phyloP scores from a whole-genome alignment of 768 basidiomycete species.

The Lactarius akahatsu region DNA sequence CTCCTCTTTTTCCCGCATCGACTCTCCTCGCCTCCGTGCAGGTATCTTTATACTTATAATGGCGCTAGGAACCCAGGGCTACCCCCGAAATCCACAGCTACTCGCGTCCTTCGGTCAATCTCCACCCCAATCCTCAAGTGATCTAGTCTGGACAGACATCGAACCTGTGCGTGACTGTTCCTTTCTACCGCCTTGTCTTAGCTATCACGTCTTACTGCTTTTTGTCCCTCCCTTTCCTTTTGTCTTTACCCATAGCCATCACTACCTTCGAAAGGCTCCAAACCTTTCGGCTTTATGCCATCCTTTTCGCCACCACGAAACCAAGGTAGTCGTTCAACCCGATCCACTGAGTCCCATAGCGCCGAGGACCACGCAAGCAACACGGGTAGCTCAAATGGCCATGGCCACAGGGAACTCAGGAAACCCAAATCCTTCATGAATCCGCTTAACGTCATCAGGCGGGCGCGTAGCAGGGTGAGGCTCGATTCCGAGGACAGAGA shows the following conservation, averaged over 20 bases:
- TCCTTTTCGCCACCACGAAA: slow-evolving; percentile 37
- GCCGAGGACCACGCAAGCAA: slow-evolving; percentile 34
- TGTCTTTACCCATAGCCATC: slow-evolving; percentile 38
- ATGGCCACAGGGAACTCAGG: slow-evolving; percentile 41
- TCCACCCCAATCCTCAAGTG: slow-evolving; percentile 15
- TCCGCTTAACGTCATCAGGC: slow-evolving; percentile 42
- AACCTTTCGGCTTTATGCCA: slow-evolving; percentile 43
- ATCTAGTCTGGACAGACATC: slow-evolving; percentile 20
- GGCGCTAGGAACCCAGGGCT: slow-evolving; percentile 26
- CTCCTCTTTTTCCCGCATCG: too few species aligned
- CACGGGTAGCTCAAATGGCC: slow-evolving; percentile 37
- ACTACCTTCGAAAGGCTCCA: slow-evolving; percentile 43
- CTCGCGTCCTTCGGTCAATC: slow-evolving; percentile 11
- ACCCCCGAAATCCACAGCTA: slow-evolving; percentile 18
- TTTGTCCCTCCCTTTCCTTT: neutral
- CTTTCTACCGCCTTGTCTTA: neutral
- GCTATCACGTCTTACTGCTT: neutral
- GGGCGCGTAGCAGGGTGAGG: slow-evolving; percentile 43
- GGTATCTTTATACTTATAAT: neutral
- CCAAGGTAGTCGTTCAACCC: slow-evolving; percentile 29
- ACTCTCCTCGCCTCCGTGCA: neutral
- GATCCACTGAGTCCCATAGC: slow-evolving; percentile 36
- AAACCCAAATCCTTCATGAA: slow-evolving; percentile 51
- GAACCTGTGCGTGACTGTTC: slow-evolving; percentile 26
- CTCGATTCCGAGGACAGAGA: slow-evolving; percentile 43